Percentiles rank a stretch among this genome's conserved stretches.
Conservation (phyloP, 2,329 filamentous ascomycete genomes). For the Sclerotinia sclerotiorum region DNA sequence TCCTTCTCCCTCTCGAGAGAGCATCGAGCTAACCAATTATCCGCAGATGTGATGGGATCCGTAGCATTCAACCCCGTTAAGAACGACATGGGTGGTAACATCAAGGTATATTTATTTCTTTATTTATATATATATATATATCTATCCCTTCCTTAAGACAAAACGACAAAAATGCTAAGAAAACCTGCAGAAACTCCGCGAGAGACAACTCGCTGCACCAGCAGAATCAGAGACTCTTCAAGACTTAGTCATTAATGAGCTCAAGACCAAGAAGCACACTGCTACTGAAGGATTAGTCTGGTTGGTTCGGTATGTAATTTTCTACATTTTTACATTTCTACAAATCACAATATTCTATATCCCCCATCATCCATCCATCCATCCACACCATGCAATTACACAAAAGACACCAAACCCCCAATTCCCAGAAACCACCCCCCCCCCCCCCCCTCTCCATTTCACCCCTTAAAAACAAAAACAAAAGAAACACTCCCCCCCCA, state of each 20-base stretch:
- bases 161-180: constrained; percentile 15
- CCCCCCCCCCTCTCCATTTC: too few relatives aligned
- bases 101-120: constrained; percentile 62
- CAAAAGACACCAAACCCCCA: background rate
- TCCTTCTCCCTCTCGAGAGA: background rate
- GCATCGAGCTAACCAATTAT: constrained; percentile 3
- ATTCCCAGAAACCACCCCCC: too few relatives aligned
- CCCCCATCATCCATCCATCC: background rate
- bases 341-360: constrained; percentile 7
- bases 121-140: too few relatives aligned
- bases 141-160: too few relatives aligned
- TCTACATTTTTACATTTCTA: constrained; percentile 48
- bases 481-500: background rate
- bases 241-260: constrained; percentile 79
- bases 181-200: constrained; percentile 73
- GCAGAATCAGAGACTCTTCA: constrained; percentile 81
- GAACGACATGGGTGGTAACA: constrained; percentile 85
- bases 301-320: constrained; percentile 71
- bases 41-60: constrained; percentile 62
- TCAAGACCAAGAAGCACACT: constrained; percentile 83
- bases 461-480: too few relatives aligned
- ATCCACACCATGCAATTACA: too few relatives aligned
- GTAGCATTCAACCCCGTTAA: constrained; percentile 89
- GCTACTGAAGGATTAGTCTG: constrained; percentile 90
- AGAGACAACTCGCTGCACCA: constrained; percentile 76